These are phyloP conservation scores for Rhizoclosmatium globosum DNA, from an alignment of 192 early-diverging fungal genomes.

Conservation along the genomic window DNA sequence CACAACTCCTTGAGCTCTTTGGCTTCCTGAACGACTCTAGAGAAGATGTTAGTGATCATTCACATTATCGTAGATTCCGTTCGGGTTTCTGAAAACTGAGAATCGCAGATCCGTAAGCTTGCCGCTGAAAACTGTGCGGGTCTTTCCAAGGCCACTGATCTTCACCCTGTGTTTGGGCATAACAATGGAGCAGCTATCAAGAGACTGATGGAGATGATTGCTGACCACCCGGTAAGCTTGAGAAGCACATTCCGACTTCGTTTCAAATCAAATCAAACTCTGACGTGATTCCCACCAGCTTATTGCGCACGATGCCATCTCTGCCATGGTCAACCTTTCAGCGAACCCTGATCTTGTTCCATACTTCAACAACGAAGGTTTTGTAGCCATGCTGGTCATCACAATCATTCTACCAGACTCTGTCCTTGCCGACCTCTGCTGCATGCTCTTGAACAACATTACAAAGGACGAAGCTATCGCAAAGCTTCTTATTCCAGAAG, in stretches of 20 bases:
- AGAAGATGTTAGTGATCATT: conserved; percentile 66
- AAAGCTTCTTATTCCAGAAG: conserved; percentile 61
- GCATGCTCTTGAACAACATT: conserved; percentile 93
- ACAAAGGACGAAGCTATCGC: conserved; percentile 74
- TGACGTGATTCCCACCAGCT: conserved; percentile 50
- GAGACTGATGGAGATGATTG: conserved; percentile 72
- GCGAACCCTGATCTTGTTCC: conserved; percentile 66
- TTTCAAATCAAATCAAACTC: too few relatives aligned
- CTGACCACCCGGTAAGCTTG: conserved; percentile 70
- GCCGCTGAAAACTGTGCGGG: conserved; percentile 80
- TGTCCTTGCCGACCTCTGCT: conserved; percentile 81
- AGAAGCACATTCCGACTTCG: not conserved
- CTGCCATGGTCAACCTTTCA: conserved; percentile 86
- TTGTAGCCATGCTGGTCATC: conserved; percentile 72
- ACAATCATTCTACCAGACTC: conserved; percentile 73
- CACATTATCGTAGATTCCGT: not conserved
- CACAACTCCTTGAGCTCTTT: conserved; percentile 63
- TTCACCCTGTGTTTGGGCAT: conserved; percentile 65
- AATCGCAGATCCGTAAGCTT: conserved; percentile 72
- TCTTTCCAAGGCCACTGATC: conserved; percentile 72
- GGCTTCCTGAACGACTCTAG: conserved; percentile 75
- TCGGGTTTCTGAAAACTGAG: not conserved
- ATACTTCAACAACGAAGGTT: conserved; percentile 74
- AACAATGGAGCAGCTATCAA: conserved; percentile 64
- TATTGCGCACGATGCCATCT: conserved; percentile 84